Evolutionary conservation across 2,329 filamentous ascomycete species (phyloP).

Genomic region (Elsinoe batatas): DNA sequence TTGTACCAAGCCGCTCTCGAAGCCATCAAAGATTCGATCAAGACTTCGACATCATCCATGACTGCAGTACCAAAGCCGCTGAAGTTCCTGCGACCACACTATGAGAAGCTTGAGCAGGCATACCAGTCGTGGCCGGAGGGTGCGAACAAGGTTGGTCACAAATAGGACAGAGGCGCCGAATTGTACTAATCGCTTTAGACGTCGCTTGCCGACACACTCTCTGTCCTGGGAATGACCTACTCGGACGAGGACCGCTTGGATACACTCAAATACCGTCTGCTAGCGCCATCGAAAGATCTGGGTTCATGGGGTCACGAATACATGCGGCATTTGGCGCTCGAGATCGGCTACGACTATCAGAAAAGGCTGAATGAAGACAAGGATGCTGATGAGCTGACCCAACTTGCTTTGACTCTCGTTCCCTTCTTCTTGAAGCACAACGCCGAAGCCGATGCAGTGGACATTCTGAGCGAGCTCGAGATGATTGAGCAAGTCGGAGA

Average conservation of each 20-base stretch:
- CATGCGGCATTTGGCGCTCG: conserved; percentile 84
- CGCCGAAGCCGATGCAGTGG: conserved; percentile 93
- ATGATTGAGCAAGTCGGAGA: conserved; percentile 87
- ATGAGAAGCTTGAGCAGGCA: conserved; percentile 74
- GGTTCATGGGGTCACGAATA: conserved; percentile 98
- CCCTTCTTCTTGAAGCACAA: conserved; percentile 96
- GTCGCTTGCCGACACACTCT: conserved; percentile 85
- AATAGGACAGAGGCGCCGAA: no score
- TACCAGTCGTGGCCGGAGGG: conserved; percentile 84
- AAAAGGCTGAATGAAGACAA: conserved; percentile 80
- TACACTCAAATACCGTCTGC: conserved; percentile 87
- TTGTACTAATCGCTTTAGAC: conserved; percentile 31
- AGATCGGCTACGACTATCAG: conserved; percentile 90
- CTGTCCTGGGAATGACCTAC: conserved; percentile 97
- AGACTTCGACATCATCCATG: conserved; percentile 98
- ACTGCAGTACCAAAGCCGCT: conserved; percentile 96
- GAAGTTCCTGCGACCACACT: conserved; percentile 95
- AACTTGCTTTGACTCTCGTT: conserved; percentile 74
- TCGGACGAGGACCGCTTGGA: conserved; percentile 94
- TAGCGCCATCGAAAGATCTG: conserved; percentile 84
- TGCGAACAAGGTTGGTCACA: conserved; percentile 61
- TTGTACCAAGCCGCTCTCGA: conserved; percentile 90
- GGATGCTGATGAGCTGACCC: conserved; percentile 69
- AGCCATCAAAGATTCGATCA: conserved; percentile 96
- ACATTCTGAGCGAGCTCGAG: conserved; percentile 92